A percentile compares a stretch with the other conserved stretches of the same genome.
These are phyloP conservation scores for Xylaria flabelliformis DNA, from an alignment of 495 filamentous ascomycete genomes.

Conservation along the genomic window DNA sequence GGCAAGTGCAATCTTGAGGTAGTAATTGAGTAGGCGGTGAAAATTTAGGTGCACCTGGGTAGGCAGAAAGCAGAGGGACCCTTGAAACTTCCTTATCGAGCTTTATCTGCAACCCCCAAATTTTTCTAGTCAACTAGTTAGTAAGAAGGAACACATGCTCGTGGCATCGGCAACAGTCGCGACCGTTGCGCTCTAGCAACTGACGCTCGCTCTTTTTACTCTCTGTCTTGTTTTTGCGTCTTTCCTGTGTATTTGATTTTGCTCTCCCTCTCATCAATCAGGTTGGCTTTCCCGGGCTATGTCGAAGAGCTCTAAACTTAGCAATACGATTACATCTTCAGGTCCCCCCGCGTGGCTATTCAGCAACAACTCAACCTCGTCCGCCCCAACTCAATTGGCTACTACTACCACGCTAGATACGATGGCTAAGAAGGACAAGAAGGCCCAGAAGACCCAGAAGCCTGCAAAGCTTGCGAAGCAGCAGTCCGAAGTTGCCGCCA, in stretches of 20 bases:
- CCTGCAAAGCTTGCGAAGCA: conserved; percentile 31
- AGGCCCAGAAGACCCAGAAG: conserved; percentile 35
- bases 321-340: conserved; percentile 23
- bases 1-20: neutral
- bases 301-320: conserved; percentile 27
- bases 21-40: neutral
- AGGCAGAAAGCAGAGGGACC: neutral
- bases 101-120: conserved; percentile 32
- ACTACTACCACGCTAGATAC: conserved; percentile 21
- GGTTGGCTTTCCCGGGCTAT: conserved; percentile 33
- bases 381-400: conserved; percentile 23
- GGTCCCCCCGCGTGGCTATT: conserved; percentile 54
- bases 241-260: neutral
- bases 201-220: conserved; percentile 17
- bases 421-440: conserved; percentile 42
- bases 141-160: neutral
- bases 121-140: conserved; percentile 30
- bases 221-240: neutral
- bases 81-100: conserved; percentile 22
- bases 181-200: conserved; percentile 14
- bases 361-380: conserved; percentile 46
- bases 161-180: conserved; percentile 1
- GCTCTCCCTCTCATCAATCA: neutral
- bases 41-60: neutral
- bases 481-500: conserved; percentile 20